Base-by-base conservation (phyloP, 768 basidiomycete species). In the Boletus reticulatus region DNA sequence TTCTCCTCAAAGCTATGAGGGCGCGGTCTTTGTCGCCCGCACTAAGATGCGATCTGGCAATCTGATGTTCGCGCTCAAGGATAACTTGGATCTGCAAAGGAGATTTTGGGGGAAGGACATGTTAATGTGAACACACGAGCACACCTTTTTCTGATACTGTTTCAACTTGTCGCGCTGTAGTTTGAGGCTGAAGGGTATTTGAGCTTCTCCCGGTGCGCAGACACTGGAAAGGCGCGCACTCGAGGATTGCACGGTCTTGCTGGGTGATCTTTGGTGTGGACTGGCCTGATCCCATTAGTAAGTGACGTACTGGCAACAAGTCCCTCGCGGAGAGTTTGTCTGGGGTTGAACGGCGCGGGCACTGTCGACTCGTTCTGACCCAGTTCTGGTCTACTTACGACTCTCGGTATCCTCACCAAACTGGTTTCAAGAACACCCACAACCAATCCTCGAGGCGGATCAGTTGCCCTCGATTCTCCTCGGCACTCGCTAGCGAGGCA, bases 201-300 rank as follows among this genome's bases (percentile, higher is more conserved):
- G 61, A 63, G 49, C 51, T 27, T 69, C 50, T 60, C 56, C 58
- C 58, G 46, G 49, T 51, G 12, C 37, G 62, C 37, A 50, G 49
- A 62, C 47, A 53, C 52, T 48, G 55, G 57, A 53, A 55, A 52
- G 29, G 62, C 22, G 80, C 91, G 70, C 60, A 98, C 96, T 98
- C 96, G 57, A 99, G 82, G 58, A 99, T 89, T 43, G 97, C 96
- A 60, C 88, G 84, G 72, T 99, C 97, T 67, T 95, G 95, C 29
- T 84, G 77, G 19, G 97, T 98, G 59, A 99, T 84, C 78, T 91
- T 97, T 46, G 92, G 93, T 34, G 79, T 72, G 37, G 89, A 91
- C 70, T 89, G 87, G 61, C 76, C 81, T 65, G 72, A 79, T 55
- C 89, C 89, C 89, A 91, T 22, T 22, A 22, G 22, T 91, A 50